Base-by-base conservation (phyloP, 2,329 filamentous ascomycete species). In the Monilinia laxa region DNA sequence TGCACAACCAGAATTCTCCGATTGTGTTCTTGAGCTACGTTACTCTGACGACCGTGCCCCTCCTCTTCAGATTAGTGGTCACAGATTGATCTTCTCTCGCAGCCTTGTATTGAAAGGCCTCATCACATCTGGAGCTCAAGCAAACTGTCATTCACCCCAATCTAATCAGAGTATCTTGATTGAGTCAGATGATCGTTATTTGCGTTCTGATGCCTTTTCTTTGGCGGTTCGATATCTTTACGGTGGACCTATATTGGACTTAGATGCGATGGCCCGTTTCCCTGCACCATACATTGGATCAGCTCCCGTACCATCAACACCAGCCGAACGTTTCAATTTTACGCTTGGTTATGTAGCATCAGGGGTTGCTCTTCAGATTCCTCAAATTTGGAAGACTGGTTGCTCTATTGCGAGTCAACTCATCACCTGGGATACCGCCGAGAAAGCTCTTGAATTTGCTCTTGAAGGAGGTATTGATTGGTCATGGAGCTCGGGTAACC, bases 291-390 rank as follows among this genome's bases (percentile, higher is more conserved):
- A 68, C 23, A 72, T 70, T 54, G 57, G 65, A 52, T 73, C 71
- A 64, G 74, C 68, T 69, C 74, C 73, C 80, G 74, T 72, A 77
- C 80, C 64, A 77, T 81, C 28, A 76, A 79, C 60, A 70, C 77
- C 55, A 71, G 73, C 28, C 45, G 81, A 83, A 10, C 81, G 80
- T 25, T 81, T 86, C 67, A 78, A 82, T 42, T 84, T 85, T 69
- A 83, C 83, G n/a, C 77, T 91, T 25, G 85, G 86, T 31, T 90
- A 90, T 72, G 83, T 87, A 56, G 86, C 87, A 35, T 84, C 87
- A 6, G 89, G 87, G 0, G 80, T 84, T 60, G 78, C 86, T 51
- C 79, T 91, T 20, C 79, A 80, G 52, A 83, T 88, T 73, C 80
- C 79, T 2, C 81, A 82, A 31, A 81, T 90, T 35, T 79, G 84